Percentiles rank a stretch among this genome's conserved stretches.
phyloP scores from a whole-genome alignment of 2,329 filamentous ascomycete species.

The Aspergillus novoparasiticus region DNA sequence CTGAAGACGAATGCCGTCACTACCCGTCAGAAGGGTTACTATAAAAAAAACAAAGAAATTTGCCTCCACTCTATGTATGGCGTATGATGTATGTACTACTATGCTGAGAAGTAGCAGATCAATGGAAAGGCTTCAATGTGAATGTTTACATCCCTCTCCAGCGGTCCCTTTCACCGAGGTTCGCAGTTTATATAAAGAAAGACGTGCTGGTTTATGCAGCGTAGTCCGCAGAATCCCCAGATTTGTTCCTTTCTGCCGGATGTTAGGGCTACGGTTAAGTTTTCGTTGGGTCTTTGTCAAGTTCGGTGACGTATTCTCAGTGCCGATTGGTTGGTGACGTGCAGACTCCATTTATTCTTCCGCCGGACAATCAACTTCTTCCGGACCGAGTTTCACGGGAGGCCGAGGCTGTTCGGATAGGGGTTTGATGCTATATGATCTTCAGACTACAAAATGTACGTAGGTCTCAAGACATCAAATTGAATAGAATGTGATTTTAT shows the following conservation, averaged over 20 bases:
- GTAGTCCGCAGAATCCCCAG: constrained; percentile 44
- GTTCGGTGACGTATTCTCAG: constrained; percentile 3
- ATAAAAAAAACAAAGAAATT: background rate
- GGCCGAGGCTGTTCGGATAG: background rate
- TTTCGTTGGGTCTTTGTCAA: background rate
- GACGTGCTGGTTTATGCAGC: constrained; percentile 48
- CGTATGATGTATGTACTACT: background rate
- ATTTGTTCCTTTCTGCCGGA: constrained; percentile 20
- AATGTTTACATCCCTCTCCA: background rate
- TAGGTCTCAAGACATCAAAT: background rate
- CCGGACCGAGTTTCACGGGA: background rate
- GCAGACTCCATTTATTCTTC: background rate
- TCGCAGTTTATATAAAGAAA: constrained; percentile 15
- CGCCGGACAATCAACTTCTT: background rate
- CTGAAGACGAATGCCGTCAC: constrained; percentile 20
- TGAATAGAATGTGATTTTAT: background rate
- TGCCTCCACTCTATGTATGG: background rate
- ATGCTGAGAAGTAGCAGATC: background rate
- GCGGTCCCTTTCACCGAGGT: background rate
- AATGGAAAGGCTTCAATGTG: constrained; percentile 1
- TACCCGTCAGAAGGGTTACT: constrained; percentile 1
- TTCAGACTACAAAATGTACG: background rate
- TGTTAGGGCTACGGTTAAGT: constrained; percentile 8
- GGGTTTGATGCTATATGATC: background rate
- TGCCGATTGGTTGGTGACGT: background rate